Conservation (phyloP, 2,329 filamentous ascomycete genomes). For the Cryphonectria radicalis region DNA sequence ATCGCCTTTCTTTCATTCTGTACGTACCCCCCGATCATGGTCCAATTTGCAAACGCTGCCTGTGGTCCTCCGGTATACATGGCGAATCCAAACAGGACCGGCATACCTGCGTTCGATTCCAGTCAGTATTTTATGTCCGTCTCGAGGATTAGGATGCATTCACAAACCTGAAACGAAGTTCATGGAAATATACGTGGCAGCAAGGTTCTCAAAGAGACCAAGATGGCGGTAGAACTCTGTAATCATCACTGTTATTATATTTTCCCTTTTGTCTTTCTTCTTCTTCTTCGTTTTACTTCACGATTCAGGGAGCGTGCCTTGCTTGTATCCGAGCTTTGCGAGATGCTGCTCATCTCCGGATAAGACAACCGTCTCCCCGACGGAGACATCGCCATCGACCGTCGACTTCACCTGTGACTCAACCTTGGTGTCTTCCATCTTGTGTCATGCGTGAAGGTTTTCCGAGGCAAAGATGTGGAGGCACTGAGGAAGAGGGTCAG, state of each 20-base stretch:
- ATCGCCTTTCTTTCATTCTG: not conserved
- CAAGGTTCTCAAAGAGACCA: slow-evolving; percentile 44
- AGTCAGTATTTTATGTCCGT: not conserved
- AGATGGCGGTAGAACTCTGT: slow-evolving; percentile 41
- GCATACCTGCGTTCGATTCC: slow-evolving; percentile 38
- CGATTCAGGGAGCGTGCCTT: slow-evolving; percentile 27
- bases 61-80: slow-evolving; percentile 46
- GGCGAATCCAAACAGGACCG: slow-evolving; percentile 44
- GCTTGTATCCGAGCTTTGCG: slow-evolving; percentile 41
- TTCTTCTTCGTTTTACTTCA: no score
- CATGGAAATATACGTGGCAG: slow-evolving; percentile 43
- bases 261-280: not conserved
- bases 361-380: slow-evolving; percentile 26
- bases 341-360: slow-evolving; percentile 39
- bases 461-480: not conserved
- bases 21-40: slow-evolving; percentile 40
- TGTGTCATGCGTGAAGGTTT: not conserved
- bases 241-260: not conserved
- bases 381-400: slow-evolving; percentile 18
- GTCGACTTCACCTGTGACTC: slow-evolving; percentile 13
- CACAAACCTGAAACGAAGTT: slow-evolving; percentile 39
- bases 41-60: slow-evolving; percentile 45
- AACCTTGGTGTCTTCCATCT: slow-evolving; percentile 12
- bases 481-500: not conserved
- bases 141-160: not conserved